Conservation (phyloP, 2,329 filamentous ascomycete genomes). For the Penicillium italicum region DNA sequence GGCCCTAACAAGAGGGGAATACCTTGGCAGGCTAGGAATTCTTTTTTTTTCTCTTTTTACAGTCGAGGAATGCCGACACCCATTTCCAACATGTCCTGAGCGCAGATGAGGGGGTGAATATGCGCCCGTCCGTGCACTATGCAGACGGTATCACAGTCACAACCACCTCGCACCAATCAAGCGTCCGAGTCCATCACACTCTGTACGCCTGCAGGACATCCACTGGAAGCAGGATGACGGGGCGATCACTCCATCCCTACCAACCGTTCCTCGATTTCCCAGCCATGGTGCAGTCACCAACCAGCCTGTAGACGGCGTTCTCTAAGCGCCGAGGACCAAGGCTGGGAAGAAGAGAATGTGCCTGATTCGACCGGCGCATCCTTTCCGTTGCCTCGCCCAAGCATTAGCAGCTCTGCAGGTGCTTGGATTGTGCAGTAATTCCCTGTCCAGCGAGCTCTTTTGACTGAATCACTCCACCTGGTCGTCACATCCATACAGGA, state of each 20-base stretch:
- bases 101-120: conserved; percentile 3
- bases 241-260: conserved; percentile 7
- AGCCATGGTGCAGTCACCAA: neutral
- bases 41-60: neutral
- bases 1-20: neutral
- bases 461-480: conserved; percentile 9
- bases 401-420: conserved; percentile 5
- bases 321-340: conserved; percentile 22
- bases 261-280: conserved; percentile 5
- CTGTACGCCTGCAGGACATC: conserved; percentile 12
- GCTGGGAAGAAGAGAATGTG: neutral
- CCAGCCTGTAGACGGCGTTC: conserved; percentile 17
- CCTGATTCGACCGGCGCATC: conserved; percentile 18
- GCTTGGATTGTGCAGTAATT: conserved; percentile 4
- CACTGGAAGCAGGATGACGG: conserved; percentile 5
- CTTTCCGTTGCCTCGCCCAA: neutral
- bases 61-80: neutral
- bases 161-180: conserved; percentile 24
- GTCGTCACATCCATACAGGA: conserved; percentile 13
- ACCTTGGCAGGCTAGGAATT: neutral
- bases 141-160: conserved; percentile 36
- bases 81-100: neutral
- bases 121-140: conserved; percentile 24
- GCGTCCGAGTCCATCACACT: conserved; percentile 20
- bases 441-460: neutral